A percentile compares a stretch with the other conserved stretches of the same genome.
phyloP scores from a whole-genome alignment of 1,139 yeast species.

The Diutina scorzettiae region DNA sequence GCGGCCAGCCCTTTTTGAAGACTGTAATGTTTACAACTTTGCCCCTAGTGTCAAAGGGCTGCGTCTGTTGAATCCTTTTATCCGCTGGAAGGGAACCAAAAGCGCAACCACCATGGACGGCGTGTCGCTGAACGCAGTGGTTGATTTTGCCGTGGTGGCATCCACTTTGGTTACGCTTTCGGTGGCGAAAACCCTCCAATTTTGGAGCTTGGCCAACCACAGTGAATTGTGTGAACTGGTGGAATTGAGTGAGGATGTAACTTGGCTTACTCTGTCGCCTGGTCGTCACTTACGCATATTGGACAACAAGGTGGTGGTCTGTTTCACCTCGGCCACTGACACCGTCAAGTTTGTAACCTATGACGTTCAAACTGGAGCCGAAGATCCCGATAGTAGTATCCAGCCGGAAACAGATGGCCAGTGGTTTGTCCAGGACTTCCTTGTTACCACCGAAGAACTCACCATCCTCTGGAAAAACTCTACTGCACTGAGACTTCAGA shows the following conservation, averaged over 20 bases:
- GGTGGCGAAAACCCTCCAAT: slow-evolving; percentile 36
- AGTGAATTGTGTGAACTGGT: slow-evolving; percentile 11
- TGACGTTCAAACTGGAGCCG: background rate
- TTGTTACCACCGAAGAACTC: background rate
- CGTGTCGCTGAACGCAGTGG: slow-evolving; percentile 6
- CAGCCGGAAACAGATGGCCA: background rate
- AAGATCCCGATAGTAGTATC: background rate
- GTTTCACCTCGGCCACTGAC: slow-evolving; percentile 10
- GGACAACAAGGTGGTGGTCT: slow-evolving; percentile 6
- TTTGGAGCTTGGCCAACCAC: slow-evolving; percentile 42
- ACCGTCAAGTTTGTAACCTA: slow-evolving; percentile 18
- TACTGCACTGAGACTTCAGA: background rate
- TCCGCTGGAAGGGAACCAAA: background rate
- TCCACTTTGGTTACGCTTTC: slow-evolving; percentile 18
- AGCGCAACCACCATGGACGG: slow-evolving; percentile 6
- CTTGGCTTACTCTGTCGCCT: slow-evolving; percentile 24
- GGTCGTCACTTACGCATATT: slow-evolving; percentile 18
- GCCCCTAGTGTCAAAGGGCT: slow-evolving; percentile 19
- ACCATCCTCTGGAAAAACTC: slow-evolving; percentile 1
- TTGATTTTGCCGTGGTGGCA: background rate
- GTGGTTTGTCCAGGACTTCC: slow-evolving; percentile 5
- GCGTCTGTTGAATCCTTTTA: slow-evolving; percentile 1
- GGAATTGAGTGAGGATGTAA: slow-evolving; percentile 10
- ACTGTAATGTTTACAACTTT: slow-evolving; percentile 41
- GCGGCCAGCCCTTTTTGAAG: slow-evolving; percentile 14